Percentiles rank a stretch among this genome's conserved stretches.
phyloP scores from a whole-genome alignment of 2,329 filamentous ascomycete genomes.

The Fusarium luffae region DNA sequence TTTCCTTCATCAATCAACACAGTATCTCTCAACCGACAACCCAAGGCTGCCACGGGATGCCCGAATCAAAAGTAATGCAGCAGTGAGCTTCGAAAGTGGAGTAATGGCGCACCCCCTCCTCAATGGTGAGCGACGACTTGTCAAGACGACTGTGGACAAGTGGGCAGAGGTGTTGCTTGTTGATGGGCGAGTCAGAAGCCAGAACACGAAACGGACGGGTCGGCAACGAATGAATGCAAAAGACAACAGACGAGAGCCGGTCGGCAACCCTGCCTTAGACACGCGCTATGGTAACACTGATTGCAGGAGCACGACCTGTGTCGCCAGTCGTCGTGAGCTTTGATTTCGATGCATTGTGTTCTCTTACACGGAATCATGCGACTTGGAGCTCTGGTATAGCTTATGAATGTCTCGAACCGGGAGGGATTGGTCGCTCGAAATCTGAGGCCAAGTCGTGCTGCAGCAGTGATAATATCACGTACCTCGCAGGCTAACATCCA shows the following conservation, averaged over 20 bases:
- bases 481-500: slow-evolving; percentile 19
- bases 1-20: slow-evolving; percentile 2
- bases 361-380: slow-evolving; percentile 14
- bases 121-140: slow-evolving; percentile 39
- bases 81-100: slow-evolving; percentile 40
- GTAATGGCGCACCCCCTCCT: slow-evolving; percentile 43
- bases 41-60: slow-evolving; percentile 22
- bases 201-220: slow-evolving; percentile 33
- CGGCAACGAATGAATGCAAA: slow-evolving; percentile 27
- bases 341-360: slow-evolving; percentile 30
- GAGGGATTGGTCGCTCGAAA: slow-evolving; percentile 11
- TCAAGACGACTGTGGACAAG: slow-evolving; percentile 40
- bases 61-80: slow-evolving; percentile 35
- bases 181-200: slow-evolving; percentile 23
- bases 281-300: slow-evolving; percentile 37
- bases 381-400: slow-evolving; percentile 5
- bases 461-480: slow-evolving; percentile 24
- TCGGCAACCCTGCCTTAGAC: slow-evolving; percentile 34
- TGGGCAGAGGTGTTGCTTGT: slow-evolving; percentile 21
- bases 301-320: slow-evolving; percentile 35
- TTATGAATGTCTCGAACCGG: slow-evolving; percentile 19
- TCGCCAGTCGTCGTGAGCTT: slow-evolving; percentile 27
- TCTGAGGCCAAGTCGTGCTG: slow-evolving; percentile 30
- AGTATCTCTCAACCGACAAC: background rate
- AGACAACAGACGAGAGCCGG: slow-evolving; percentile 26